Evolutionary conservation across 2,329 filamentous ascomycete species (phyloP).

Genomic region (Fusarium camptoceras): DNA sequence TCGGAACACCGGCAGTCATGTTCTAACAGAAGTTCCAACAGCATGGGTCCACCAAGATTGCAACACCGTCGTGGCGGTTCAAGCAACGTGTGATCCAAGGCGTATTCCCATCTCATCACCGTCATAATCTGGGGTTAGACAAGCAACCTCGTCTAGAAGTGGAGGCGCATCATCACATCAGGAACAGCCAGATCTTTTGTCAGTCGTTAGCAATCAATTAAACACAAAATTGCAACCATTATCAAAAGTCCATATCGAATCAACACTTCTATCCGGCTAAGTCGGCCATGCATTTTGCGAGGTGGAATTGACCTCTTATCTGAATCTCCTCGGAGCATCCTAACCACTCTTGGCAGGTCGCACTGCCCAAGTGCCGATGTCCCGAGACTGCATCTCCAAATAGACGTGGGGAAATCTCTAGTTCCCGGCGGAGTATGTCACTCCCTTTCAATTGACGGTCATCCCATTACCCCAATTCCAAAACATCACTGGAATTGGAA

Average conservation of each 20-base stretch:
- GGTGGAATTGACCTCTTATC: neutral
- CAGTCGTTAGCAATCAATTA: neutral
- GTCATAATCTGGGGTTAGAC: no score
- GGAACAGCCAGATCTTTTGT: neutral
- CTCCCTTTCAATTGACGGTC: conserved; percentile 6
- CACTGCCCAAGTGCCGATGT: neutral
- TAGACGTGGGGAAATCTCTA: conserved; percentile 2
- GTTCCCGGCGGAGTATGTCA: conserved; percentile 7
- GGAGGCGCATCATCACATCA: neutral
- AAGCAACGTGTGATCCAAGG: neutral
- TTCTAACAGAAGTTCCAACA: conserved; percentile 18
- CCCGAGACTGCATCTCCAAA: neutral
- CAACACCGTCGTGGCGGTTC: neutral
- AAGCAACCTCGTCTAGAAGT: neutral
- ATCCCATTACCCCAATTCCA: neutral
- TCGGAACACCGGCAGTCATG: conserved; percentile 10
- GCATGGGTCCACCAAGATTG: neutral
- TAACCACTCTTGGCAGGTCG: conserved; percentile 18
- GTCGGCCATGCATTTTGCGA: conserved; percentile 8
- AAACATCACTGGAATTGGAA: neutral
- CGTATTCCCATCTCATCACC: neutral
- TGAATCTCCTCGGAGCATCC: neutral
- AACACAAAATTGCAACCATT: neutral
- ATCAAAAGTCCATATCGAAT: neutral
- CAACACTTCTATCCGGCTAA: conserved; percentile 9